Conservation (phyloP, 2,329 filamentous ascomycete genomes). For the Alternaria conjuncta region DNA sequence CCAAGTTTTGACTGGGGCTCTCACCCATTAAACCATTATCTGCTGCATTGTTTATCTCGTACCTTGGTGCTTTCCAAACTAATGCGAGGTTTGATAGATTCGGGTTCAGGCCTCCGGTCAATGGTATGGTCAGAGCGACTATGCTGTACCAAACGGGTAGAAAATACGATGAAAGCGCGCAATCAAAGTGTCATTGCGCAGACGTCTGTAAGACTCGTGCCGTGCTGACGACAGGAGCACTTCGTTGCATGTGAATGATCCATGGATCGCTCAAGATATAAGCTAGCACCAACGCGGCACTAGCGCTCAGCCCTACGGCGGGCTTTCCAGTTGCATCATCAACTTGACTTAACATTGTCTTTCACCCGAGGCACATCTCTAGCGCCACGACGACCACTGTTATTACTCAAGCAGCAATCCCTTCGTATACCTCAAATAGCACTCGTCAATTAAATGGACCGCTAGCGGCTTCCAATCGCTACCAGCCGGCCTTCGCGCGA, state of each 20-base stretch:
- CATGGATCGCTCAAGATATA: not conserved
- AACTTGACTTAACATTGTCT: conserved; percentile 2
- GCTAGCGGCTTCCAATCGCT: not conserved
- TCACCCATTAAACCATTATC: not conserved
- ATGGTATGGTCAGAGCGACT: not conserved
- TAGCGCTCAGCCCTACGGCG: conserved; percentile 12
- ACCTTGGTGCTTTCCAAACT: not conserved
- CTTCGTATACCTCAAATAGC: not conserved
- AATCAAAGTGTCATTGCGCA: not conserved
- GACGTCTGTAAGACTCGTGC: not conserved
- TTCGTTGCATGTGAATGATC: not conserved
- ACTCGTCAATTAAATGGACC: not conserved
- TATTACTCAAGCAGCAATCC: not conserved
- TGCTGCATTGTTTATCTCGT: not conserved
- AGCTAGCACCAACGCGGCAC: not conserved
- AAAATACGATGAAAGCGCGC: not conserved
- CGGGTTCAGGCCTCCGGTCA: not conserved
- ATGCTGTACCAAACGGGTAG: not conserved
- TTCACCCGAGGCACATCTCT: not conserved
- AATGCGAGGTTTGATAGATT: not conserved
- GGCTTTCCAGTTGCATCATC: conserved; percentile 16
- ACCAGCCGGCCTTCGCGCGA: not conserved
- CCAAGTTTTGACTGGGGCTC: not conserved
- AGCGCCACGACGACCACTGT: not conserved
- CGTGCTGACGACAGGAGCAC: not conserved